Percentiles rank a stretch among this genome's conserved stretches.
phyloP scores from a whole-genome alignment of 169 alveolate species.

The Plasmodium gonderi region DNA sequence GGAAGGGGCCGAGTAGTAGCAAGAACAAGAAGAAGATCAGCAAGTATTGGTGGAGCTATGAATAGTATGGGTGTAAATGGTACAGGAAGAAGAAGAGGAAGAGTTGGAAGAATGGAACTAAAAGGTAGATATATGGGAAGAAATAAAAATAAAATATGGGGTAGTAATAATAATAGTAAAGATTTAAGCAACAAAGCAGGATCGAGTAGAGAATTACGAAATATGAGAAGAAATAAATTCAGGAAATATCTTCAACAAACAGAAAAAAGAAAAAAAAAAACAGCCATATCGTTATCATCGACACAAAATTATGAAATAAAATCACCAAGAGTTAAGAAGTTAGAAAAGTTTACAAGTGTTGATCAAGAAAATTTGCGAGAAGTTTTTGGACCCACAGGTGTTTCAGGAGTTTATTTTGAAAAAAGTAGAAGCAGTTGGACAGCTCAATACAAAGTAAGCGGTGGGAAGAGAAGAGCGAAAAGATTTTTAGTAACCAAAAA shows the following conservation, averaged over 20 bases:
- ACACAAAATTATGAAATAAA: slow-evolving; percentile 33
- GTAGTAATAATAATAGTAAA: neutral
- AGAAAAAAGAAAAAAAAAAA: slow-evolving; percentile 4
- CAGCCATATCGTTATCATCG: neutral
- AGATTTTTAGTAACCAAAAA: slow-evolving; percentile 70
- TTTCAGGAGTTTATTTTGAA: slow-evolving; percentile 72
- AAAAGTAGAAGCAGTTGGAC: slow-evolving; percentile 76
- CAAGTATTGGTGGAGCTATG: neutral
- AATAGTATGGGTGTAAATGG: neutral
- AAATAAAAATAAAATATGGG: slow-evolving; percentile 19
- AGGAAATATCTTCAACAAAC: neutral
- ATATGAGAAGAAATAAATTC: slow-evolving; percentile 35
- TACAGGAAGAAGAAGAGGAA: neutral
- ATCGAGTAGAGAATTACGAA: slow-evolving; percentile 49
- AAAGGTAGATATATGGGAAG: slow-evolving; percentile 13
- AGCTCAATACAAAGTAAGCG: slow-evolving; percentile 71
- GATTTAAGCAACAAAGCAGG: neutral
- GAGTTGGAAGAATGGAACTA: neutral
- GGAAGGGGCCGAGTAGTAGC: neutral
- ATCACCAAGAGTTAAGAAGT: slow-evolving; percentile 54
- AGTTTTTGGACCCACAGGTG: slow-evolving; percentile 74
- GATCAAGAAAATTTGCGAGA: slow-evolving; percentile 65
- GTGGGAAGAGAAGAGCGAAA: slow-evolving; percentile 74
- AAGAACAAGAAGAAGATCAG: neutral
- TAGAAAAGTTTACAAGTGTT: slow-evolving; percentile 58